Evolutionary conservation across 805 yeast genomes (phyloP).

Genomic region (Candida coquimbonensis): DNA sequence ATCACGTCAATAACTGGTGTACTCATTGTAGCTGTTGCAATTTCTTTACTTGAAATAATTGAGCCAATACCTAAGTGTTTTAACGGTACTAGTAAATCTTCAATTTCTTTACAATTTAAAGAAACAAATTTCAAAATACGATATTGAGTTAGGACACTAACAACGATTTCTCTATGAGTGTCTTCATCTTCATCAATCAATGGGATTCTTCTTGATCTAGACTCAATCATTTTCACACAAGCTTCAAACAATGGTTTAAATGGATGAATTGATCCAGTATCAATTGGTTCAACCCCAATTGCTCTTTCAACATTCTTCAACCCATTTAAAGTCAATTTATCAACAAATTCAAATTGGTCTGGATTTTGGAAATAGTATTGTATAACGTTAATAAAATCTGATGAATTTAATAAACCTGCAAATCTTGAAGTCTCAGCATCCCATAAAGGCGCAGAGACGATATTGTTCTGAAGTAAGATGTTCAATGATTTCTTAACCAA

Average conservation of each 20-base stretch:
- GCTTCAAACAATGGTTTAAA: slow-evolving; percentile 86
- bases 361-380: slow-evolving; percentile 89
- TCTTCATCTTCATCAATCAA: slow-evolving; percentile 90
- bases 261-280: slow-evolving; percentile 85
- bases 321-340: slow-evolving; percentile 77
- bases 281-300: slow-evolving; percentile 80
- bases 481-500: slow-evolving; percentile 86
- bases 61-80: slow-evolving; percentile 63
- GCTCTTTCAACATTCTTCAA: slow-evolving; percentile 80
- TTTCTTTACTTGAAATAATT: slow-evolving; percentile 45
- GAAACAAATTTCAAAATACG: slow-evolving; percentile 93
- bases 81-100: slow-evolving; percentile 71
- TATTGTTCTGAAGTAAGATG: slow-evolving; percentile 83
- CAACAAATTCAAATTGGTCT: slow-evolving; percentile 82
- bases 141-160: slow-evolving; percentile 91
- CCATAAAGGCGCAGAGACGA: slow-evolving; percentile 97
- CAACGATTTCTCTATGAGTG: slow-evolving; percentile 89
- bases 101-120: slow-evolving; percentile 90
- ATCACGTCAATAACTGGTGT: slow-evolving; percentile 95
- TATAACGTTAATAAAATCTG: slow-evolving; percentile 91
- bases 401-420: slow-evolving; percentile 89
- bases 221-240: slow-evolving; percentile 82
- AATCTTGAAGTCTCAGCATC: slow-evolving; percentile 80
- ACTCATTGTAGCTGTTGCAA: slow-evolving; percentile 80
- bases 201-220: slow-evolving; percentile 90